Evolutionary conservation across 805 yeast genomes (phyloP).

Genomic region (Metschnikowia gelsemii): DNA sequence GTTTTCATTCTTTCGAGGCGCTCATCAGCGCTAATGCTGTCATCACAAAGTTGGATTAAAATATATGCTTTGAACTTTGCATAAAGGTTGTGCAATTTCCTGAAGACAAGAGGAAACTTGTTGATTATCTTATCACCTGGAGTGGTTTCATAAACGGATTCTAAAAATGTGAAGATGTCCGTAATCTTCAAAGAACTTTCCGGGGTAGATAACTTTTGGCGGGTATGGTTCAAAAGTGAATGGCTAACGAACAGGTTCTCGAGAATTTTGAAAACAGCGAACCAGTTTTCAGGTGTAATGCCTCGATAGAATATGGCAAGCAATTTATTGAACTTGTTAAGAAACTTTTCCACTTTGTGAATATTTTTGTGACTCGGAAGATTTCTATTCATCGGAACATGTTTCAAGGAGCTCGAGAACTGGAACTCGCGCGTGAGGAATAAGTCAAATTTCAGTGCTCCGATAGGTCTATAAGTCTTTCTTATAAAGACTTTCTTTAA

Average conservation of each 20-base stretch:
- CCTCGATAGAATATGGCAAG: constrained; percentile 56
- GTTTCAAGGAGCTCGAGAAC: constrained; percentile 40
- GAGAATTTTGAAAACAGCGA: constrained; percentile 66
- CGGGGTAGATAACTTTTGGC: constrained; percentile 36
- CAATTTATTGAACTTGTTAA: constrained; percentile 62
- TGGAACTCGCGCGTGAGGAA: constrained; percentile 42
- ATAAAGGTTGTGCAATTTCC: constrained; percentile 65
- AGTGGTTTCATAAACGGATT: constrained; percentile 51
- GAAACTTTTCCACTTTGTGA: constrained; percentile 56
- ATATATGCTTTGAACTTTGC: constrained; percentile 64
- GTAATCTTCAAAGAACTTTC: constrained; percentile 62
- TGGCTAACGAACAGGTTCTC: constrained; percentile 65
- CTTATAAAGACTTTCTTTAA: constrained; percentile 69
- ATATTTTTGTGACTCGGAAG: constrained; percentile 46
- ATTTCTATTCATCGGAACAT: constrained; percentile 48
- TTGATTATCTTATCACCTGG: constrained; percentile 36
- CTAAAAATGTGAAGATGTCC: constrained; percentile 71
- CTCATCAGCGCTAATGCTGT: constrained; percentile 52
- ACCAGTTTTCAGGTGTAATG: constrained; percentile 73
- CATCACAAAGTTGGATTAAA: constrained; percentile 61
- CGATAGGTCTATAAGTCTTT: constrained; percentile 64
- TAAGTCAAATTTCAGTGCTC: constrained; percentile 39
- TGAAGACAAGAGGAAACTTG: constrained; percentile 67
- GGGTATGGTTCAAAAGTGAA: constrained; percentile 56
- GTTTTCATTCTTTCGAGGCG: constrained; percentile 70